Evolutionary conservation across 345 rosid genomes (phyloP).

Genomic region (Euphorbia peplus): DNA sequence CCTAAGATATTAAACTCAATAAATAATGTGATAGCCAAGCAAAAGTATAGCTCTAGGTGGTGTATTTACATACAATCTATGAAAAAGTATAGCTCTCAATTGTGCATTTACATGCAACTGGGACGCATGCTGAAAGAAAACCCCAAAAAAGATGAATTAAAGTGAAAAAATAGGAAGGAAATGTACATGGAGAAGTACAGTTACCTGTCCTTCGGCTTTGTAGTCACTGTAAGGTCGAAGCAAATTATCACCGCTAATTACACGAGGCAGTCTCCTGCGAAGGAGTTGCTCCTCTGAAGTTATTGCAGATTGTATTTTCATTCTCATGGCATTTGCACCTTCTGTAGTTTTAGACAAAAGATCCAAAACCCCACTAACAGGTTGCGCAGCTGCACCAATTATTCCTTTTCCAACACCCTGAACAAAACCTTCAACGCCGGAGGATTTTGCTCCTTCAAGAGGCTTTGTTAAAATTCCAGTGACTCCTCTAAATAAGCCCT

Average conservation of each 20-base stretch:
- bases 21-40: too few species aligned
- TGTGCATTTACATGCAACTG: too few species aligned
- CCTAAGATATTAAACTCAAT: not conserved
- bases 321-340: slow-evolving; percentile 99
- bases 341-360: slow-evolving; percentile 97
- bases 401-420: slow-evolving; percentile 98
- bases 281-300: slow-evolving; percentile 98
- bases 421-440: slow-evolving; percentile 97
- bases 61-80: not conserved
- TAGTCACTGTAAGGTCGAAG: slow-evolving; percentile 82
- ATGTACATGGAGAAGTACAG: not conserved
- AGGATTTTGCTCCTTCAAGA: slow-evolving; percentile 92
- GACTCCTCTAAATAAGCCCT: slow-evolving; percentile 95
- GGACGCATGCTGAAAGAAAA: not conserved
- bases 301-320: slow-evolving; percentile 94
- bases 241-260: slow-evolving; percentile 82
- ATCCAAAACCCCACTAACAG: slow-evolving; percentile 97
- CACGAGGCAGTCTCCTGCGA: slow-evolving; percentile 90
- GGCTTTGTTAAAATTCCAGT: slow-evolving; percentile 98
- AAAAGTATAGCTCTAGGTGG: too few species aligned
- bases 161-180: not conserved
- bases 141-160: not conserved
- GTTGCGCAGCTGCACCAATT: slow-evolving; percentile 99
- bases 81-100: not conserved
- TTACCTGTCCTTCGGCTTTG: slow-evolving; percentile 94